Evolutionary conservation across 2,329 filamentous ascomycete species (phyloP).

Genomic region (Sphaerostilbella broomeana): DNA sequence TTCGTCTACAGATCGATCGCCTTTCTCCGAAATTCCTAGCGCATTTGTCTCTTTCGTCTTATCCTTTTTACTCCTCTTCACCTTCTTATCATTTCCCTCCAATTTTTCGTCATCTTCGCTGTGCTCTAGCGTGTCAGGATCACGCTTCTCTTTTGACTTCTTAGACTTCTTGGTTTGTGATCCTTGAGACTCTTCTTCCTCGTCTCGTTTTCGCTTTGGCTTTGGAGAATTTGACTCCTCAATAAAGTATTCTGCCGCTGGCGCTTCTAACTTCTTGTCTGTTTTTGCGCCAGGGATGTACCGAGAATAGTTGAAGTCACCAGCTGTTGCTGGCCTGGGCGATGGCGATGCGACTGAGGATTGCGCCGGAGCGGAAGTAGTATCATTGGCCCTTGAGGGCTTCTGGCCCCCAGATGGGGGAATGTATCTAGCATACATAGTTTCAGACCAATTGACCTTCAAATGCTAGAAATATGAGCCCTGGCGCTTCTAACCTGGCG

Average conservation of each 20-base stretch:
- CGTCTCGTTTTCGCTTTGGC: conserved; percentile 33
- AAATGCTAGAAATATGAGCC: conserved; percentile 3
- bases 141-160: conserved; percentile 16
- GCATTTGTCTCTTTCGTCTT: conserved; percentile 21
- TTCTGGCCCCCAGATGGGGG: conserved; percentile 26
- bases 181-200: conserved; percentile 22
- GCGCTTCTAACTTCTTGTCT: conserved; percentile 3
- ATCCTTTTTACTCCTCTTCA: neutral
- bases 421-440: conserved; percentile 40
- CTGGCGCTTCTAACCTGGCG: conserved; percentile 12
- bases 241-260: conserved; percentile 23
- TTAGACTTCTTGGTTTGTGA: conserved; percentile 31
- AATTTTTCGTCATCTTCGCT: conserved; percentile 11
- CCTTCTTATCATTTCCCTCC: conserved; percentile 18
- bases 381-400: neutral
- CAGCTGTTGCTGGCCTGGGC: conserved; percentile 8
- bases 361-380: conserved; percentile 4
- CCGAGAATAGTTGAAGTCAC: conserved; percentile 31
- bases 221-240: conserved; percentile 21
- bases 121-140: conserved; percentile 7
- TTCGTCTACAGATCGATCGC: neutral
- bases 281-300: conserved; percentile 33
- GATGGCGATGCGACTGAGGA: conserved; percentile 5
- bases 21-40: conserved; percentile 15
- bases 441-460: conserved; percentile 18